Conservation (phyloP, 768 basidiomycete species). For the Boletus barrowsii region DNA sequence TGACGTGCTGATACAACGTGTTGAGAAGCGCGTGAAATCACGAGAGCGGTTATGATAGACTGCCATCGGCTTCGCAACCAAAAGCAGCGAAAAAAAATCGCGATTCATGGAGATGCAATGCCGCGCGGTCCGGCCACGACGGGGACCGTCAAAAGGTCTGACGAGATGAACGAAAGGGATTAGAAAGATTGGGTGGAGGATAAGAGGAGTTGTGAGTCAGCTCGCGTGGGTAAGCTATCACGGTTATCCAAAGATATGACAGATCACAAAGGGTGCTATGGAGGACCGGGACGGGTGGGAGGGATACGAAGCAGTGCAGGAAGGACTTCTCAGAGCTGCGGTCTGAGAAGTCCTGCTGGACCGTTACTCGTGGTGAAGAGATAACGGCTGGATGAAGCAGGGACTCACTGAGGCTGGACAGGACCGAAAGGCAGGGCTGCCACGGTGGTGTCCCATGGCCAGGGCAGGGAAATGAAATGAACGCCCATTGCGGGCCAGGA, state of each 20-base stretch:
- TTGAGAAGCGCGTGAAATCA: constrained; percentile 36
- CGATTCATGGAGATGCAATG: constrained; percentile 18
- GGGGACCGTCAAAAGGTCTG: constrained; percentile 12
- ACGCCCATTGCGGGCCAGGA: constrained; percentile 22
- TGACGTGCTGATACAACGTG: constrained; percentile 37
- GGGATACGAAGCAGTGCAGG: constrained; percentile 24
- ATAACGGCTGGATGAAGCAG: constrained; percentile 21
- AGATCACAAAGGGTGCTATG: constrained; percentile 16
- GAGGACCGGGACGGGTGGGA: constrained; percentile 19
- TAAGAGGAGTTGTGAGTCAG: constrained; percentile 14
- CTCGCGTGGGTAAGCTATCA: constrained; percentile 20
- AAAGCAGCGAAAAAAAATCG: constrained; percentile 18
- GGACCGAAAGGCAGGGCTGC: constrained; percentile 10
- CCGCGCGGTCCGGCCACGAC: constrained; percentile 16
- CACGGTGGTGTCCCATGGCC: constrained; percentile 27
- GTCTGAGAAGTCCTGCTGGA: constrained; percentile 25
- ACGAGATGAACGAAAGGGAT: neutral
- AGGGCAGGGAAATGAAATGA: constrained; percentile 18
- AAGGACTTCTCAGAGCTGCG: constrained; percentile 21
- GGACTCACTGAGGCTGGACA: constrained; percentile 3
- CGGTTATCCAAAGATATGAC: constrained; percentile 21
- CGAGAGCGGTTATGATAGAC: constrained; percentile 32
- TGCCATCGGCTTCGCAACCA: constrained; percentile 27
- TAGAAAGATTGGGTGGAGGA: constrained; percentile 6
- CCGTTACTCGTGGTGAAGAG: constrained; percentile 20